A percentile compares a stretch with the other conserved stretches of the same genome.
phyloP scores from a whole-genome alignment of 805 yeast species.

The Vanderwaltozyma yarrowii region DNA sequence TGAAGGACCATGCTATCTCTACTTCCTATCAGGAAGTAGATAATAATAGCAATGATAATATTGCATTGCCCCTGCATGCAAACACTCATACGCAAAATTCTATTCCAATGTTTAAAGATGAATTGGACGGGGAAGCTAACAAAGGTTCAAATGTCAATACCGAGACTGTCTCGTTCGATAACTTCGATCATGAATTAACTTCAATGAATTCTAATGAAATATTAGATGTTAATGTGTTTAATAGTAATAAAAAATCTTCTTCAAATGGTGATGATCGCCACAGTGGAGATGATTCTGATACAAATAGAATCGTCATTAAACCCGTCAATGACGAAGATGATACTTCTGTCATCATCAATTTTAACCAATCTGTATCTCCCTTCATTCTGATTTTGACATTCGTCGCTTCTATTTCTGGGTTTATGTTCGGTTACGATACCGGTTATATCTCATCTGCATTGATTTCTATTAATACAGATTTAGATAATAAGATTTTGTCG shows the following conservation, averaged over 20 bases:
- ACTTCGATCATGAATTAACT: not conserved
- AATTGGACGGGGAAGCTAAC: no score
- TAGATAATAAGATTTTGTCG: constrained; percentile 47
- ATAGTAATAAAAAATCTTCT: no score
- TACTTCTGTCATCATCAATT: constrained; percentile 37
- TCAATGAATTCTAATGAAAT: not conserved
- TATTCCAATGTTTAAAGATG: no score
- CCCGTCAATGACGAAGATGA: constrained; percentile 41
- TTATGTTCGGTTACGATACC: constrained; percentile 96
- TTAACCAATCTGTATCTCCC: constrained; percentile 46
- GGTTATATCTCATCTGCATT: constrained; percentile 93
- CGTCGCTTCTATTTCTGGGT: constrained; percentile 84
- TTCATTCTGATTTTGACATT: constrained; percentile 61
- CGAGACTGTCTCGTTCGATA: no score
- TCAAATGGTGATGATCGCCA: not conserved
- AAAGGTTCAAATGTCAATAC: no score
- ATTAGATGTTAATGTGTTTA: no score
- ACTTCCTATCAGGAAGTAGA: no score
- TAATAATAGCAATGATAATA: no score
- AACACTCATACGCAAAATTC: no score
- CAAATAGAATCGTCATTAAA: constrained; percentile 21
- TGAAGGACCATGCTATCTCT: no score
- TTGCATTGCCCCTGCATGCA: no score
- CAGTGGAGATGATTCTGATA: constrained; percentile 1
- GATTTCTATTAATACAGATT: constrained; percentile 73